Evolutionary conservation across 148 eudicot genomes (phyloP).

Genomic region (Beta vulgaris): DNA sequence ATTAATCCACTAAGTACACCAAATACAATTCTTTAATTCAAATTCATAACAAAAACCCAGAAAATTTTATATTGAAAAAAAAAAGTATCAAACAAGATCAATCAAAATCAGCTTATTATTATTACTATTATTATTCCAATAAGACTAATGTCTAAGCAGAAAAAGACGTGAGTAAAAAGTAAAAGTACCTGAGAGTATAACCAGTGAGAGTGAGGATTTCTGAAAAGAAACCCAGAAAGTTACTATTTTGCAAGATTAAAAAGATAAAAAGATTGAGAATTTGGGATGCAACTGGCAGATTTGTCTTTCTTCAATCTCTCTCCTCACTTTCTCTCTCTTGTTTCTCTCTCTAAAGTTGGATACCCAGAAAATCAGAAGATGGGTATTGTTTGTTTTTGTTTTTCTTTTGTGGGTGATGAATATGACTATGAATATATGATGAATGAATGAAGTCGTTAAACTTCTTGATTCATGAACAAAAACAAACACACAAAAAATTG

Average conservation of each 20-base stretch:
- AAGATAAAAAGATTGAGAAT: not conserved
- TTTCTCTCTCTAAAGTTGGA: constrained; percentile 7
- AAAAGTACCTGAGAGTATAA: constrained; percentile 22
- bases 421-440: too few species aligned
- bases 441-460: constrained; percentile 7
- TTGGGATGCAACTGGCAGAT: constrained; percentile 13
- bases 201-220: constrained; percentile 6
- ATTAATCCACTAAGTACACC: constrained; percentile 10
- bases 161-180: not conserved
- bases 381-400: not conserved
- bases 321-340: not conserved
- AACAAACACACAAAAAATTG: not conserved
- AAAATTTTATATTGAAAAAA: constrained; percentile 1
- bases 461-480: not conserved
- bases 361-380: not conserved
- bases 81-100: not conserved
- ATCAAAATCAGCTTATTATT: not conserved
- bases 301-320: constrained; percentile 2
- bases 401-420: too few species aligned
- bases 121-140: not conserved
- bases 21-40: not conserved
- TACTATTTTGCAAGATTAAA: not conserved
- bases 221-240: too few species aligned
- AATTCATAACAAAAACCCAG: not conserved
- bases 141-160: not conserved